Evolutionary conservation across 129 eudicot genomes (phyloP).

Genomic region (Centella asiatica): DNA sequence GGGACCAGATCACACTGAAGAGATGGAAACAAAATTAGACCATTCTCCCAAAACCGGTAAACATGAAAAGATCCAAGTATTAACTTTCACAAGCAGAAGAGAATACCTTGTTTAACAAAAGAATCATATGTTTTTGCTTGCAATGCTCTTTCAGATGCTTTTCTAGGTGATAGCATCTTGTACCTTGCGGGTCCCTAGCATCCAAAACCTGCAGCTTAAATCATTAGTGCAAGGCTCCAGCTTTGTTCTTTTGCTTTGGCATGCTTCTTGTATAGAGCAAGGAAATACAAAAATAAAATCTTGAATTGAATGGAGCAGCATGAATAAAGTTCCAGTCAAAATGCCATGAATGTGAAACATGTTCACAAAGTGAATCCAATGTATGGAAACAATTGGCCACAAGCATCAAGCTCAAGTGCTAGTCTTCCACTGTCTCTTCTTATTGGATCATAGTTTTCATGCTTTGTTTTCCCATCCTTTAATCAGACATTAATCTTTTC

Average conservation of each 20-base stretch:
- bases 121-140: slow-evolving; percentile 82
- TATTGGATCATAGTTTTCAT: no score
- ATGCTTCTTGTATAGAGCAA: not conserved
- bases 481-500: no score
- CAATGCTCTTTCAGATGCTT: slow-evolving; percentile 86
- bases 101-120: slow-evolving; percentile 75
- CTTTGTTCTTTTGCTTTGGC: not conserved
- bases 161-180: slow-evolving; percentile 93
- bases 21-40: not conserved
- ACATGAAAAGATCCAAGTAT: not conserved
- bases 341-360: no score
- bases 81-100: not conserved
- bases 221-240: not conserved
- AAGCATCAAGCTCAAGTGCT: no score
- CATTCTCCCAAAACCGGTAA: not conserved
- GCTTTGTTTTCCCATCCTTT: no score
- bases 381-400: no score
- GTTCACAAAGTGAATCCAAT: no score
- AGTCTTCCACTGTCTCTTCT: no score
- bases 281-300: no score
- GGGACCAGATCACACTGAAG: slow-evolving; percentile 94
- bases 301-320: no score
- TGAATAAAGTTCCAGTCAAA: no score
- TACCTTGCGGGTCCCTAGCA: slow-evolving; percentile 97
- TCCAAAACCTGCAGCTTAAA: slow-evolving; percentile 60